A percentile compares a stretch with the other conserved stretches of the same genome.
Conservation (phyloP, 306 rosid species). For the Acacia acuminata region DNA sequence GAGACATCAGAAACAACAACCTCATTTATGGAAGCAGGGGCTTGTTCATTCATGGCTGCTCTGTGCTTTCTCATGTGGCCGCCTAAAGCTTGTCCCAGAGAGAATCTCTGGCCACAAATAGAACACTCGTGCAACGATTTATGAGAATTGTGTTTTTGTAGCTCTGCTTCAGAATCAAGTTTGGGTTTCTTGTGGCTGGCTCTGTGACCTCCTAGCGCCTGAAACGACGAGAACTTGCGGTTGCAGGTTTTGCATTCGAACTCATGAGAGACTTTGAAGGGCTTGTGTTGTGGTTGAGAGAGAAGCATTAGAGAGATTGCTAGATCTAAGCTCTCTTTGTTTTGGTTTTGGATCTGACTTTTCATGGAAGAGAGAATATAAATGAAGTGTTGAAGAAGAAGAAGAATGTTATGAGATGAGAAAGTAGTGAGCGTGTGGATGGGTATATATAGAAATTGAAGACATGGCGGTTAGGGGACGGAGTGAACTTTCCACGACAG, state of each 20-base stretch:
- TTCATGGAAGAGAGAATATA: conserved; percentile 30
- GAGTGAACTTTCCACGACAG: not conserved
- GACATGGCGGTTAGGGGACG: not conserved
- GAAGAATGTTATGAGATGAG: not conserved
- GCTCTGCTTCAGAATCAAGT: conserved; percentile 6
- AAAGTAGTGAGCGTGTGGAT: not conserved
- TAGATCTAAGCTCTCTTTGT: conserved; percentile 16
- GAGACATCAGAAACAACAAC: conserved; percentile 41
- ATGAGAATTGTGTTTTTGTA: conserved; percentile 19
- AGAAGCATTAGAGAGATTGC: conserved; percentile 40
- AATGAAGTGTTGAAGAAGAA: not conserved
- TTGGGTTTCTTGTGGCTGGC: conserved; percentile 73
- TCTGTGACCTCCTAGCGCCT: conserved; percentile 92
- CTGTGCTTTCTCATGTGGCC: conserved; percentile 91
- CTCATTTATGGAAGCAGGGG: conserved; percentile 22
- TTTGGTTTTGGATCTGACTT: conserved; percentile 39
- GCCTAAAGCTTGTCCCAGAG: conserved; percentile 84
- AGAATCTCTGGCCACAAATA: conserved; percentile 65
- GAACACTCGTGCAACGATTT: conserved; percentile 58
- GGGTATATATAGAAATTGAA: conserved; percentile 32
- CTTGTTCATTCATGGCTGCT: conserved; percentile 27
- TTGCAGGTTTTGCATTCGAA: conserved; percentile 83
- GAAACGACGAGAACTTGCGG: conserved; percentile 74
- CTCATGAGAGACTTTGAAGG: not conserved
- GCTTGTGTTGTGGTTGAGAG: conserved; percentile 17